Percentiles rank a stretch among this genome's conserved stretches.
Conservation (phyloP, 2,329 filamentous ascomycete species). For the Arachnopeziza araneosa region DNA sequence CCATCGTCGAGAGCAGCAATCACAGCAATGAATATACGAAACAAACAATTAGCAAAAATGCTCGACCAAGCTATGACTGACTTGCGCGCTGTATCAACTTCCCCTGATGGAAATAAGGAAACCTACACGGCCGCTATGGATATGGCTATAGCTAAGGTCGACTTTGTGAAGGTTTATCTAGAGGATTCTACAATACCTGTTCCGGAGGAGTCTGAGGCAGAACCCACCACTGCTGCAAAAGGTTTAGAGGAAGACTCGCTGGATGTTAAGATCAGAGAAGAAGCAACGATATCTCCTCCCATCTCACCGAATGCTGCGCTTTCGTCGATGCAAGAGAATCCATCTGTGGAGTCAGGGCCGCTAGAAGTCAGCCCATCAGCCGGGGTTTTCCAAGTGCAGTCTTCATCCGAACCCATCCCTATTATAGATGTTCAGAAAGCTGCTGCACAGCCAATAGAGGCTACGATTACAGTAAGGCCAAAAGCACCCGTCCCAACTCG, state of each 20-base stretch:
- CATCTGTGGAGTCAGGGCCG: background rate
- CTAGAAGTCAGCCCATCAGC: background rate
- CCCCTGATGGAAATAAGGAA: conserved; percentile 38
- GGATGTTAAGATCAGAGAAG: background rate
- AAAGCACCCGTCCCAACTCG: conserved; percentile 50
- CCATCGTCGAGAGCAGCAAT: conserved; percentile 35
- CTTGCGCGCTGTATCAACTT: conserved; percentile 54
- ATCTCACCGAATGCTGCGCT: background rate
- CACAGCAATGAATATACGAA: conserved; percentile 55
- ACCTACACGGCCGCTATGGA: conserved; percentile 48
- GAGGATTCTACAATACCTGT: conserved; percentile 52
- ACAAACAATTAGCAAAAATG: conserved; percentile 61
- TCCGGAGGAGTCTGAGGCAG: conserved; percentile 25
- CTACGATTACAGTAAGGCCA: conserved; percentile 14
- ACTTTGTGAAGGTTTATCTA: conserved; percentile 58
- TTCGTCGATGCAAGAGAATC: background rate
- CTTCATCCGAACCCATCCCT: background rate
- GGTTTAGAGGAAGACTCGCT: background rate
- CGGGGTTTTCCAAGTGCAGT: background rate
- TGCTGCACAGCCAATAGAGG: conserved; percentile 1
- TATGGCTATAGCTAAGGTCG: conserved; percentile 54
- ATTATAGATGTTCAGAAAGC: background rate
- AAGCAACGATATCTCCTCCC: background rate
- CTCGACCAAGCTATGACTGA: conserved; percentile 60
- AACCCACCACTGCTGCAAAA: background rate